These are phyloP conservation scores for Ophiostoma fasciatum DNA, from an alignment of 2,329 filamentous ascomycete species.

Conservation along the genomic window DNA sequence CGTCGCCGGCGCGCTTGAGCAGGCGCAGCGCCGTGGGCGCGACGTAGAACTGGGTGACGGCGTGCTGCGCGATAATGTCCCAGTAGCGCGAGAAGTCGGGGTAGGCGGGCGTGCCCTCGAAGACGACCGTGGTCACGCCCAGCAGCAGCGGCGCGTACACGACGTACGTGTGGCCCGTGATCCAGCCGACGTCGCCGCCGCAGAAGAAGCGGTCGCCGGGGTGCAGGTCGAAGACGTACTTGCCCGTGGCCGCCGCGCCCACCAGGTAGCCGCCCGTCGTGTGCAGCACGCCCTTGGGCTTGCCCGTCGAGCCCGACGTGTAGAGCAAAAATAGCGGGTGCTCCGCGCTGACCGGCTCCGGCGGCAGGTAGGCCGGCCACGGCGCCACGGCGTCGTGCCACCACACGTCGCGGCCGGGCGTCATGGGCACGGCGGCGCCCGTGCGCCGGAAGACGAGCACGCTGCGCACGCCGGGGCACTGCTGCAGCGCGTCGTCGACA, in stretches of 20 bases:
- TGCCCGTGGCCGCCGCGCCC: slow-evolving; percentile 83
- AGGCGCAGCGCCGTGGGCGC: slow-evolving; percentile 86
- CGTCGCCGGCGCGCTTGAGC: slow-evolving; percentile 86
- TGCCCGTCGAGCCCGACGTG: slow-evolving; percentile 93
- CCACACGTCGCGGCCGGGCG: slow-evolving; percentile 78
- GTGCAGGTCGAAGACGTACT: slow-evolving; percentile 98
- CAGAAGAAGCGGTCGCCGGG: slow-evolving; percentile 91
- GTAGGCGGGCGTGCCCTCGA: slow-evolving; percentile 94
- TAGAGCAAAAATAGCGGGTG: slow-evolving; percentile 96
- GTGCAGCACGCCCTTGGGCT: slow-evolving; percentile 98
- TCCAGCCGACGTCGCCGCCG: slow-evolving; percentile 96
- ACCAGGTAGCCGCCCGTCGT: slow-evolving; percentile 91
- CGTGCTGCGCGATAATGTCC: slow-evolving; percentile 93
- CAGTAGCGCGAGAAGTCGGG: slow-evolving; percentile 97
- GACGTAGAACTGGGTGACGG: slow-evolving; percentile 96
- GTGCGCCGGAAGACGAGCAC: slow-evolving; percentile 93
- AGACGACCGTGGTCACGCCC: slow-evolving; percentile 88
- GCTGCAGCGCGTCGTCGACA: slow-evolving; percentile 91
- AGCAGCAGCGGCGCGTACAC: slow-evolving; percentile 91
- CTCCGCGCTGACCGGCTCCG: slow-evolving; percentile 80
- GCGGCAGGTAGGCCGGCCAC: slow-evolving; percentile 83
- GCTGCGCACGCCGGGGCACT: slow-evolving; percentile 76
- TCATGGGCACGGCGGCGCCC: slow-evolving; percentile 84
- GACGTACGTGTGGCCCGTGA: slow-evolving; percentile 96
- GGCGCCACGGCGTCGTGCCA: slow-evolving; percentile 99